Evolutionary conservation across 768 basidiomycete species (phyloP).

Genomic region (Wakefieldia striispora): DNA sequence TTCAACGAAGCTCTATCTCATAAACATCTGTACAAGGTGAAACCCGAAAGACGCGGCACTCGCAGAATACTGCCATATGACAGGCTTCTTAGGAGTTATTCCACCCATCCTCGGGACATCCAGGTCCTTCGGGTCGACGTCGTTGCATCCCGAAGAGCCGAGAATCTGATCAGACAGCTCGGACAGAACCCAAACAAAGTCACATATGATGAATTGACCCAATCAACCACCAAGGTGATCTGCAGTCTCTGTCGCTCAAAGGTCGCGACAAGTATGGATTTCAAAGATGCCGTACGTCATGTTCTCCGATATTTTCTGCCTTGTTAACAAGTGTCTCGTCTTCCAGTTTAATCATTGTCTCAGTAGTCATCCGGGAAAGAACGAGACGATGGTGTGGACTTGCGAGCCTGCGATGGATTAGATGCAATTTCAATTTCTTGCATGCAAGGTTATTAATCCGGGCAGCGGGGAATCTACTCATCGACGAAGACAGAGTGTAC

Average conservation of each 20-base stretch:
- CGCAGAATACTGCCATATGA: background rate
- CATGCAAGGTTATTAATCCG: too few relatives aligned
- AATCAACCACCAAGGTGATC: constrained; percentile 3
- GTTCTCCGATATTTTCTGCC: background rate
- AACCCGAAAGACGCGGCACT: accelerated
- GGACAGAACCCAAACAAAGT: constrained; percentile 6
- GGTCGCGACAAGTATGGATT: background rate
- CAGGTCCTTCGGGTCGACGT: constrained; percentile 8
- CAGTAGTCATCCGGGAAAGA: background rate
- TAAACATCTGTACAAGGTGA: constrained; percentile 1
- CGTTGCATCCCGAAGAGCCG: background rate
- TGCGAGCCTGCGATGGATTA: too few relatives aligned
- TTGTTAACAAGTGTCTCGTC: background rate
- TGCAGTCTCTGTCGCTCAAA: constrained; percentile 5
- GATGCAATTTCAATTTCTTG: too few relatives aligned
- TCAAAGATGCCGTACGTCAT: constrained; percentile 5
- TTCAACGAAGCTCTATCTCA: constrained; percentile 11
- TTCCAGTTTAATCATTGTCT: constrained; percentile 12
- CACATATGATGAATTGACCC: background rate
- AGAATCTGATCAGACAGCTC: constrained; percentile 10
- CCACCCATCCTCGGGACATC: background rate
- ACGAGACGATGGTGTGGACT: constrained; percentile 3
- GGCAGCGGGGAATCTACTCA: too few relatives aligned
- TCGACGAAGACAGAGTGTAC: too few relatives aligned
- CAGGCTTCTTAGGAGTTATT: background rate